Base-by-base conservation (phyloP, 768 basidiomycete genomes). In the Podaxis sp. region DNA sequence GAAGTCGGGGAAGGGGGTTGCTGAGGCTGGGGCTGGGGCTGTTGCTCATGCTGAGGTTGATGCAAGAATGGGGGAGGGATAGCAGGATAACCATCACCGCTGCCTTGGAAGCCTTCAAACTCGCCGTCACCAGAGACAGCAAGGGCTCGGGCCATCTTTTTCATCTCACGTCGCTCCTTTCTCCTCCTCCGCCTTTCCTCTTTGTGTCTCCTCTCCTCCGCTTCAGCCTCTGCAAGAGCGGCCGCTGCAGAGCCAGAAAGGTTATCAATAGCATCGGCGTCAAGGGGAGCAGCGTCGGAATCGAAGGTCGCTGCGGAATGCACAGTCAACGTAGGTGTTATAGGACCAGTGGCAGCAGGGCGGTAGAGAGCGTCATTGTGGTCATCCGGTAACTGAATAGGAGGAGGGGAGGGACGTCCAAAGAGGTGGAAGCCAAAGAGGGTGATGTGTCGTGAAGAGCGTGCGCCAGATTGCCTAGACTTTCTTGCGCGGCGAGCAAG, bases 101-200 rank as follows among this genome's bases (percentile, higher is more conserved):
- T 80, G 5, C 86, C 88, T 62, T 82, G 87, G 71, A 88, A 89
- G 0, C 86, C 87, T 66, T 90, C 87, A 61, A 90, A 88, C 11
- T 77, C 75, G 4, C 71, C 70, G 13, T 70, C 71, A 7, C 68
- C 72, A 18, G 71, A 71, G 67, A 73, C 28, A 74, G 66, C 40
- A 73, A 66, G 54, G 1, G 53, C 58, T 5, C 55, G 60, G 16
- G 63, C 60, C 21, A 48, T 23, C 46, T 63, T 63, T 44, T 61
- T 57, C 28, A 63, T 25, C 54, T 63, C 61, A 62, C 75, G 80
- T 40, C 77, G 75, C 64, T 83, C 80, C 35, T 74, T 69, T 55
- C 82, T 69, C 37, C 73, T 75, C 55, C 74, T 75, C 18, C 80
- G 71, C 59, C 83, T 70, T 65, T 84, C 81, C 23, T 82, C 81